These are phyloP conservation scores for Coleophoma eucalyptorum DNA, from an alignment of 2,329 filamentous ascomycete genomes.

Conservation along the genomic window DNA sequence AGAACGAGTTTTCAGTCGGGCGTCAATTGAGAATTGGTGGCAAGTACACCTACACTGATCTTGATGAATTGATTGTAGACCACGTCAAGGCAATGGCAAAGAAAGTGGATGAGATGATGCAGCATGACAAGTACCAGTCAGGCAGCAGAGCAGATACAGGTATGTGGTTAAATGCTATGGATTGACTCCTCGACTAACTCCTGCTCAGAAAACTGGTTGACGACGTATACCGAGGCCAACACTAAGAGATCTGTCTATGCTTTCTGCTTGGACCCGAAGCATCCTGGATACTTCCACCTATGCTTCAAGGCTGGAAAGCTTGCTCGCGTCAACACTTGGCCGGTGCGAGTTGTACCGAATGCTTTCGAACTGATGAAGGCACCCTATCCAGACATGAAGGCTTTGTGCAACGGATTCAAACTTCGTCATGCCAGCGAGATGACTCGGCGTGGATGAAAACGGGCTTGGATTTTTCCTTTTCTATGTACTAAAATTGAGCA, in stretches of 20 bases:
- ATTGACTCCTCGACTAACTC: neutral
- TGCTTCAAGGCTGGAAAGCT: conserved; percentile 90
- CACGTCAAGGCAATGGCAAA: conserved; percentile 97
- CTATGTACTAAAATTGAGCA: neutral
- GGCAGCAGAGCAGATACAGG: conserved; percentile 78
- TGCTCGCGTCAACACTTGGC: conserved; percentile 72
- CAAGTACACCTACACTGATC: conserved; percentile 89
- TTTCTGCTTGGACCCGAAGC: conserved; percentile 90
- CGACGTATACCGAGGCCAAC: conserved; percentile 94
- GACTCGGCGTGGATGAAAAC: conserved; percentile 14
- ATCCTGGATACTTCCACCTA: conserved; percentile 91
- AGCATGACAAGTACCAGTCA: conserved; percentile 89
- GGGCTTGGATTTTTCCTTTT: neutral
- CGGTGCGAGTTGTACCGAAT: conserved; percentile 86
- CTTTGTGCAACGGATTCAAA: conserved; percentile 97
- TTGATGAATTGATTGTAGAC: conserved; percentile 95
- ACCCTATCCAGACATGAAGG: conserved; percentile 90
- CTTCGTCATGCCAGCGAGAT: conserved; percentile 22
- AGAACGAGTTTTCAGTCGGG: conserved; percentile 93
- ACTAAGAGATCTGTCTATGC: conserved; percentile 90
- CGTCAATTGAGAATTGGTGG: conserved; percentile 79
- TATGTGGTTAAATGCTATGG: conserved; percentile 44
- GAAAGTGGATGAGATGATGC: conserved; percentile 95
- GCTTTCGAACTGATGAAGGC: conserved; percentile 88
- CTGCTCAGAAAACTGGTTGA: conserved; percentile 81